phyloP scores from a whole-genome alignment of 768 basidiomycete genomes.

The Neoboletus brunneissimus region DNA sequence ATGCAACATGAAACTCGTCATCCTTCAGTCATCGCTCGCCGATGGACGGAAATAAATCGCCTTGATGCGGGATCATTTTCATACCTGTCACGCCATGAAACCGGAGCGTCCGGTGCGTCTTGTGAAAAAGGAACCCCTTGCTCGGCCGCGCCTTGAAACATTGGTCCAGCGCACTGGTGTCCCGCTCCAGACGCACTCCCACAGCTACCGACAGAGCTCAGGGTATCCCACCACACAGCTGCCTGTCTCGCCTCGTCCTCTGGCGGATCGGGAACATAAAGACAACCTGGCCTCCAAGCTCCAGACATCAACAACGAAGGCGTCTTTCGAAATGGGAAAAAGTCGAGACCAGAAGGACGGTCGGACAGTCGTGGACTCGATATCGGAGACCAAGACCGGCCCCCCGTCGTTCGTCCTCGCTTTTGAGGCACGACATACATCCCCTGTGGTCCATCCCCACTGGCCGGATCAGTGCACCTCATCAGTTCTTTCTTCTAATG shows the following conservation, averaged over 20 bases:
- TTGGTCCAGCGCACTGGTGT: not conserved
- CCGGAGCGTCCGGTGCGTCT: not conserved
- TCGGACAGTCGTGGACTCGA: not conserved
- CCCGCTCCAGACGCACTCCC: not conserved
- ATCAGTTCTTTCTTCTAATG: not conserved
- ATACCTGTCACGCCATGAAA: slow-evolving; percentile 24
- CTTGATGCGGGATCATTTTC: slow-evolving; percentile 23
- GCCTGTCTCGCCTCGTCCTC: slow-evolving; percentile 5
- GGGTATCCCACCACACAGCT: slow-evolving; percentile 10
- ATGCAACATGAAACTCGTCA: not conserved
- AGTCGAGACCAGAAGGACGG: not conserved
- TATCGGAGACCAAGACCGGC: not conserved
- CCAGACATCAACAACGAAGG: slow-evolving; percentile 8
- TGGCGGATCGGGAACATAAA: slow-evolving; percentile 12
- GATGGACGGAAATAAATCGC: slow-evolving; percentile 1
- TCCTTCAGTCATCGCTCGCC: slow-evolving; percentile 10
- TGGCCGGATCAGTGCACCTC: not conserved
- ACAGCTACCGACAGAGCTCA: not conserved
- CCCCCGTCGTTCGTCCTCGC: not conserved
- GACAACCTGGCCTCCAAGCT: slow-evolving; percentile 14
- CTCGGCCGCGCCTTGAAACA: not conserved
- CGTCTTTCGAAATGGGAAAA: slow-evolving; percentile 7
- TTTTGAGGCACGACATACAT: slow-evolving; percentile 23
- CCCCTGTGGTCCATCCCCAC: not conserved
- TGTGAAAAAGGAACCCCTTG: not conserved